These are phyloP conservation scores for Spiraea crenata DNA, from an alignment of 331 rosid genomes.

Conservation along the genomic window DNA sequence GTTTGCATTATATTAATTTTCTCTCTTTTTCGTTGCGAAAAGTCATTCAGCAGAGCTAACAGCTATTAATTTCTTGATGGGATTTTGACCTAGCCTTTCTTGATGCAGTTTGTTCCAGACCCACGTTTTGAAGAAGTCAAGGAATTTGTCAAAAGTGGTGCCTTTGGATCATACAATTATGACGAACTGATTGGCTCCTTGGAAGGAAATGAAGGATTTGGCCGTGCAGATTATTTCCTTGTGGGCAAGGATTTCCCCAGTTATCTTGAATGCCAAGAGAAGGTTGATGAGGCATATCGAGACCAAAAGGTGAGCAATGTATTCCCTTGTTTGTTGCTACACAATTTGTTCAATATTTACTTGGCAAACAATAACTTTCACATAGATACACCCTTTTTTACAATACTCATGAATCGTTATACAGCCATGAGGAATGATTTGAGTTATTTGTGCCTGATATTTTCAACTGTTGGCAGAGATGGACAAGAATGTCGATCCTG, in stretches of 20 bases:
- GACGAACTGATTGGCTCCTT: conserved; percentile 83
- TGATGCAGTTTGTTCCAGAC: conserved; percentile 82
- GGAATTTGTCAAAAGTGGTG: conserved; percentile 78
- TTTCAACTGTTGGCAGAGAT: conserved; percentile 49
- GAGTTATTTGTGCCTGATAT: conserved; percentile 26
- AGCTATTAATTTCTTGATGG: neutral
- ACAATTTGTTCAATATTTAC: neutral
- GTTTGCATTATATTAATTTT: neutral
- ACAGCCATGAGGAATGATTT: neutral
- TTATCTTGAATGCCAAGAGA: conserved; percentile 89
- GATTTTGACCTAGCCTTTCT: conserved; percentile 31
- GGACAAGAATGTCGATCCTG: conserved; percentile 96
- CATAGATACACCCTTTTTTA: too few species aligned
- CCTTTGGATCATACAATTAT: conserved; percentile 69
- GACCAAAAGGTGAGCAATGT: conserved; percentile 64
- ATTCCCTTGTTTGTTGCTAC: conserved; percentile 2
- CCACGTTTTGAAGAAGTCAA: conserved; percentile 90
- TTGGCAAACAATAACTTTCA: too few species aligned
- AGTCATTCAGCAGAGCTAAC: neutral
- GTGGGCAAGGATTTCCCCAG: conserved; percentile 98
- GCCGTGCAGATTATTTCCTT: conserved; percentile 91
- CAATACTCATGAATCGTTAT: too few species aligned
- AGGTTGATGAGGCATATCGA: conserved; percentile 79
- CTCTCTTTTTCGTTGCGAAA: neutral
- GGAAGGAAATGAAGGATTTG: conserved; percentile 94